phyloP scores from a whole-genome alignment of 2,329 filamentous ascomycete species.

The Aspergillus ustus region DNA sequence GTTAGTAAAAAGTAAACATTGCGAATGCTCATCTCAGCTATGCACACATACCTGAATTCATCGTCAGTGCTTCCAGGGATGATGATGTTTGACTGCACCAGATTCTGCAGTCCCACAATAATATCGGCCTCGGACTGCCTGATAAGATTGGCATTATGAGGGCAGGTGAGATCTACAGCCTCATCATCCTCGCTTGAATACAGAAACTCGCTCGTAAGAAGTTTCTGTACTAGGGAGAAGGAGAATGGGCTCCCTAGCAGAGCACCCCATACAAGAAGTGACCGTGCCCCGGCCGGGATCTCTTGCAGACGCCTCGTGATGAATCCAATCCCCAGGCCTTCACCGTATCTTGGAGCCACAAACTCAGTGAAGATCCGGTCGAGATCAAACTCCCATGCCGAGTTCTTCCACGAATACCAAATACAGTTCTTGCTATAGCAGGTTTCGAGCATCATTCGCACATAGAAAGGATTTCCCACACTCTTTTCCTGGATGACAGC shows the following conservation, averaged over 20 bases:
- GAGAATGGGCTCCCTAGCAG: conserved; percentile 82
- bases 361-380: conserved; percentile 88
- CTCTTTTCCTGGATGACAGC: conserved; percentile 89
- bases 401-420: conserved; percentile 86
- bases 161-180: conserved; percentile 40
- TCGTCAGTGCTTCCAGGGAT: conserved; percentile 84
- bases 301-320: conserved; percentile 78
- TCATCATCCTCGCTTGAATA: conserved; percentile 56
- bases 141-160: conserved; percentile 52
- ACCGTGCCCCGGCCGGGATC: conserved; percentile 72
- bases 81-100: conserved; percentile 79
- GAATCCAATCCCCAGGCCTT: conserved; percentile 81
- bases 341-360: conserved; percentile 75
- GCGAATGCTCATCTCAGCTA: neutral
- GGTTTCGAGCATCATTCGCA: conserved; percentile 85
- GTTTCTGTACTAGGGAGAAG: conserved; percentile 76
- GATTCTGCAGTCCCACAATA: conserved; percentile 76
- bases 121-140: conserved; percentile 67
- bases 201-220: conserved; percentile 76
- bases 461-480: conserved; percentile 86
- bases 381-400: conserved; percentile 81
- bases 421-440: conserved; percentile 87
- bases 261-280: conserved; percentile 84
- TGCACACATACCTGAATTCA: conserved; percentile 61
- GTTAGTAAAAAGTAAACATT: conserved; percentile 14